phyloP scores from a whole-genome alignment of 306 rosid species.

The Arachis stenosperma region DNA sequence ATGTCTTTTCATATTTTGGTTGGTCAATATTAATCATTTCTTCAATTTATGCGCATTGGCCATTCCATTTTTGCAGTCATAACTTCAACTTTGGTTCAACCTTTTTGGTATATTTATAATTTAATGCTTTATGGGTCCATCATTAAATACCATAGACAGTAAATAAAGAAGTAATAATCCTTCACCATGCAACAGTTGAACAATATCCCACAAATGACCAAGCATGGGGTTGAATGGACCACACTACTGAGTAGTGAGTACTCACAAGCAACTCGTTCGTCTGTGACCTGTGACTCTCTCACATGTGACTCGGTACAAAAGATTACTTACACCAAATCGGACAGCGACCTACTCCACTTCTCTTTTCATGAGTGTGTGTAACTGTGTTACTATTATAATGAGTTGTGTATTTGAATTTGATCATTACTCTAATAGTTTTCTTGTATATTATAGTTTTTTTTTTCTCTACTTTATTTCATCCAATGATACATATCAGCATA shows the following conservation, averaged over 20 bases:
- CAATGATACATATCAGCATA: neutral
- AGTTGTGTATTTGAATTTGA: neutral
- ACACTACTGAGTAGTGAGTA: neutral
- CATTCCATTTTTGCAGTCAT: conserved; percentile 21
- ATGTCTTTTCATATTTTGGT: conserved; percentile 26
- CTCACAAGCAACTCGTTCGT: conserved; percentile 12
- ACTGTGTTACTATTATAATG: neutral
- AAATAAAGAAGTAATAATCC: neutral
- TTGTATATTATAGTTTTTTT: too few species aligned
- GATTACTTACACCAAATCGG: conserved; percentile 3
- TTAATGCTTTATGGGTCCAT: neutral
- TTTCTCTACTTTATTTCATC: neutral
- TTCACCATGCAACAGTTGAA: conserved; percentile 7
- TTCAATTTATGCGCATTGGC: neutral
- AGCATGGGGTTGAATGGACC: conserved; percentile 17
- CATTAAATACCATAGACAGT: neutral
- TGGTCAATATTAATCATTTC: conserved; percentile 8
- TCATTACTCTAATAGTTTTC: neutral
- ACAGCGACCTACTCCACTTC: neutral
- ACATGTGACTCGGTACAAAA: conserved; percentile 12
- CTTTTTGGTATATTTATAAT: neutral
- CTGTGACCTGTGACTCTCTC: conserved; percentile 12
- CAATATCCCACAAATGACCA: neutral
- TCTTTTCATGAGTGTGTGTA: neutral
- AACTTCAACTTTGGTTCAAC: conserved; percentile 17